These are phyloP conservation scores for Penicillium pulvis DNA, from an alignment of 495 filamentous ascomycete species.

Conservation along the genomic window DNA sequence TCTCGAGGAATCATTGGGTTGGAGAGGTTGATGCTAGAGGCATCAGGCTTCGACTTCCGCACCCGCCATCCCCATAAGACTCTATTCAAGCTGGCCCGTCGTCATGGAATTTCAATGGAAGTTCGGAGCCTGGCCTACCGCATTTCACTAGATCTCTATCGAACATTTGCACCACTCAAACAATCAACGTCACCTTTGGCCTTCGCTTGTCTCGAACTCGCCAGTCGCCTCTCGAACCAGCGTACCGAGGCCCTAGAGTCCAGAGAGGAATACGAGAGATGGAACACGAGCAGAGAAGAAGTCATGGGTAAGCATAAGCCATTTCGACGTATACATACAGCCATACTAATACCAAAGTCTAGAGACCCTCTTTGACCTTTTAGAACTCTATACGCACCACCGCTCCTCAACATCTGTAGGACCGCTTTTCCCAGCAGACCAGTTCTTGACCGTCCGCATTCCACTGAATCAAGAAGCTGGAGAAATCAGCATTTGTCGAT, in stretches of 20 bases:
- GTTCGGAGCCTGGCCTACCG: constrained; percentile 70
- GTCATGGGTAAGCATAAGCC: constrained; percentile 59
- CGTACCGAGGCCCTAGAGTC: constrained; percentile 49
- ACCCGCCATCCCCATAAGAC: constrained; percentile 83
- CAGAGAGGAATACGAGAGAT: constrained; percentile 51
- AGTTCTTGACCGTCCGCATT: constrained; percentile 82
- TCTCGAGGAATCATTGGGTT: constrained; percentile 81
- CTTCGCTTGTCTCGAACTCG: constrained; percentile 78
- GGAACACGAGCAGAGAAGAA: constrained; percentile 64
- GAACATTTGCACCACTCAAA: constrained; percentile 90
- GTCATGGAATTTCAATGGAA: constrained; percentile 48
- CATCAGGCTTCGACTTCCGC: constrained; percentile 91
- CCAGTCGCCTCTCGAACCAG: constrained; percentile 62
- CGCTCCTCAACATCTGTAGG: constrained; percentile 72
- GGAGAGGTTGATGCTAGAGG: constrained; percentile 92
- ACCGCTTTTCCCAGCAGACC: constrained; percentile 64
- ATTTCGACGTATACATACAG: background rate
- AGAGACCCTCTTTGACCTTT: constrained; percentile 83
- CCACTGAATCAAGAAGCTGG: constrained; percentile 76
- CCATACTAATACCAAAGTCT: constrained; percentile 9
- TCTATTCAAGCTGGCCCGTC: constrained; percentile 70
- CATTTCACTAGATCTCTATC: constrained; percentile 85
- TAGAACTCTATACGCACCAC: constrained; percentile 88
- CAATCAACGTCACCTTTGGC: constrained; percentile 79
- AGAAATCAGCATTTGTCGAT: constrained; percentile 53